Conservation (phyloP, 2,329 filamentous ascomycete genomes). For the Pseudocercospora eumusae region DNA sequence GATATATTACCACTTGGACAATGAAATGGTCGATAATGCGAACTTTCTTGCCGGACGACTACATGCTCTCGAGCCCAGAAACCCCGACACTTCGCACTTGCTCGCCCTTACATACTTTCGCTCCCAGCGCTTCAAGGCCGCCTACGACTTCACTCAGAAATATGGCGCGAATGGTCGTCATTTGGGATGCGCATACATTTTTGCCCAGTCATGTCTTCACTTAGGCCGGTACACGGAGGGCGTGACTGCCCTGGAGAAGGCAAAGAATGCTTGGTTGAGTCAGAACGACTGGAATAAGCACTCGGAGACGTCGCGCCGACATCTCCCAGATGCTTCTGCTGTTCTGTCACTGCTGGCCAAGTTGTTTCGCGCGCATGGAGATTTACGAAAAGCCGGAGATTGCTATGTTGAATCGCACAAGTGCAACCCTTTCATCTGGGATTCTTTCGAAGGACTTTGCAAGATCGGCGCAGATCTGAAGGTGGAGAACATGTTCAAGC, state of each 20-base stretch:
- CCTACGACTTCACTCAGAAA: constrained; percentile 77
- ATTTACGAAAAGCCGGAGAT: constrained; percentile 79
- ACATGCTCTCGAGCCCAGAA: constrained; percentile 77
- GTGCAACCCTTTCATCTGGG: constrained; percentile 95
- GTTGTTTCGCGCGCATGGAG: constrained; percentile 75
- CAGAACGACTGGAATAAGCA: constrained; percentile 78
- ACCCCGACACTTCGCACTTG: constrained; percentile 77
- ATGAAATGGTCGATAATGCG: constrained; percentile 83
- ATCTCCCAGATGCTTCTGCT: constrained; percentile 78
- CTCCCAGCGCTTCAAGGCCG: constrained; percentile 78
- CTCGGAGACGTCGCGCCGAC: constrained; percentile 70
- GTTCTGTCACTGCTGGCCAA: constrained; percentile 84
- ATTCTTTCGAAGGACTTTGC: constrained; percentile 86
- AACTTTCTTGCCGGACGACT: constrained; percentile 91
- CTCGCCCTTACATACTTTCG: constrained; percentile 82
- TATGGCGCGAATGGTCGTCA: constrained; percentile 71
- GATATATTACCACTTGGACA: constrained; percentile 79
- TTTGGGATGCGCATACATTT: constrained; percentile 85
- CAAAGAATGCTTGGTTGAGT: constrained; percentile 71
- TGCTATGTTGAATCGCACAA: constrained; percentile 88
- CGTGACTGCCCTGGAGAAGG: constrained; percentile 79
- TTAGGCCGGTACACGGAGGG: constrained; percentile 80
- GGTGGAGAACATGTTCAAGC: constrained; percentile 82
- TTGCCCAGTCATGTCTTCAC: constrained; percentile 82
- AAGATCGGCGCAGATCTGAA: constrained; percentile 78